Conservation (phyloP, 1,139 yeast species). For the Blastobotrys ciferrii region DNA sequence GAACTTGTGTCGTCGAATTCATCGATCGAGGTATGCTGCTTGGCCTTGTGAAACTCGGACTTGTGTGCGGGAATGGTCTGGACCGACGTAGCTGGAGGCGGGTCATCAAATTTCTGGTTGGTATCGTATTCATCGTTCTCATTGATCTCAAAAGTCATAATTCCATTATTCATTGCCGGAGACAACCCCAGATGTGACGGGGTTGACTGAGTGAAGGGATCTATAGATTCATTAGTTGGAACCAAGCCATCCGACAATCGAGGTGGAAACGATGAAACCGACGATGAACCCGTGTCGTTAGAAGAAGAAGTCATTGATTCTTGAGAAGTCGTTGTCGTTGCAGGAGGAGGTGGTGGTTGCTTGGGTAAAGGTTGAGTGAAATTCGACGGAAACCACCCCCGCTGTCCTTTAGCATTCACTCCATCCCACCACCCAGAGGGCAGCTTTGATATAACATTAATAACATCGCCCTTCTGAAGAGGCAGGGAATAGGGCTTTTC, state of each 20-base stretch:
- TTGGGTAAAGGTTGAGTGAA: slow-evolving; percentile 27
- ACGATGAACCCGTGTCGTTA: background rate
- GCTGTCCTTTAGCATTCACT: slow-evolving; percentile 25
- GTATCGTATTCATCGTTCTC: slow-evolving; percentile 12
- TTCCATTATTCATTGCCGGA: slow-evolving; percentile 17
- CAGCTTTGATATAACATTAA: slow-evolving; percentile 54
- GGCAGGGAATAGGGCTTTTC: slow-evolving; percentile 62
- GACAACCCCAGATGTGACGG: slow-evolving; percentile 13
- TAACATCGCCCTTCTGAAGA: slow-evolving; percentile 62
- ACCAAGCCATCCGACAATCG: background rate
- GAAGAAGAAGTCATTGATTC: background rate
- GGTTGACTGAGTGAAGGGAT: slow-evolving; percentile 13
- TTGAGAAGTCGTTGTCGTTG: background rate
- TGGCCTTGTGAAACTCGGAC: background rate
- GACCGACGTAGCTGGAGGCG: background rate
- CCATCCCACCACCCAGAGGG: slow-evolving; percentile 43
- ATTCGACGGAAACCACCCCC: slow-evolving; percentile 41
- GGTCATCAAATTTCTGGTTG: background rate
- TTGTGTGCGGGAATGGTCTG: background rate
- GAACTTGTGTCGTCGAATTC: slow-evolving; percentile 2
- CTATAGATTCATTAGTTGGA: slow-evolving; percentile 13
- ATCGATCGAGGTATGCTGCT: background rate
- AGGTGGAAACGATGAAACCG: background rate
- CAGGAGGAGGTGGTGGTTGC: slow-evolving; percentile 12
- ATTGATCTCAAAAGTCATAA: slow-evolving; percentile 14